Conservation (phyloP, 2,329 filamentous ascomycete species). For the Arthrobotrys musiformis region DNA sequence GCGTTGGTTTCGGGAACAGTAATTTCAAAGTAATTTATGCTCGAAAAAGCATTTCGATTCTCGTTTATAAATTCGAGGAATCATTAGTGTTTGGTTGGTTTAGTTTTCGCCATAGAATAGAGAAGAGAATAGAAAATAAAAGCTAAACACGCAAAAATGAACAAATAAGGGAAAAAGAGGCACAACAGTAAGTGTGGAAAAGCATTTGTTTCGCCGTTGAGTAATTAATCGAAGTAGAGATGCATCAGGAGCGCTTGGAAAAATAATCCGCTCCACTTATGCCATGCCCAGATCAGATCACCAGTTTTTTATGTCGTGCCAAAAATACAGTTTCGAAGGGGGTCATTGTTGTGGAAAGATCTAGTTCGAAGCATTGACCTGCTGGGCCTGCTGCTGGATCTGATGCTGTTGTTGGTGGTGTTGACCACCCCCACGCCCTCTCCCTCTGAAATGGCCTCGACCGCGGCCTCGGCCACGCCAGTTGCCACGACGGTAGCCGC, state of each 20-base stretch:
- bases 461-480: constrained; percentile 78
- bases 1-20: background rate
- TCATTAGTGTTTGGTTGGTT: background rate
- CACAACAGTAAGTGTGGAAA: background rate
- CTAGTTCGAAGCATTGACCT: constrained; percentile 59
- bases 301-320: background rate
- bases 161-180: too few species aligned
- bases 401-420: constrained; percentile 14
- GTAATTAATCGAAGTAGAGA: background rate
- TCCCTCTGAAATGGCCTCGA: constrained; percentile 62
- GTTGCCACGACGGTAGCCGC: constrained; percentile 74
- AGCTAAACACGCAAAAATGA: constrained; percentile 4
- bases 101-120: background rate
- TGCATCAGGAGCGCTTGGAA: background rate
- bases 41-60: constrained; percentile 7
- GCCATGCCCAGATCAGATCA: background rate
- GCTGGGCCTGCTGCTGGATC: constrained; percentile 10
- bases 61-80: constrained; percentile 15
- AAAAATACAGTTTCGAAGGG: background rate
- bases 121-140: background rate
- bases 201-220: background rate
- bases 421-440: constrained; percentile 64
- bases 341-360: background rate
- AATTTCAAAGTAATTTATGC: background rate
- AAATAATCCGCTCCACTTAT: background rate